Conservation (phyloP, 2,329 filamentous ascomycete species). For the Chaetomium olivaceum region DNA sequence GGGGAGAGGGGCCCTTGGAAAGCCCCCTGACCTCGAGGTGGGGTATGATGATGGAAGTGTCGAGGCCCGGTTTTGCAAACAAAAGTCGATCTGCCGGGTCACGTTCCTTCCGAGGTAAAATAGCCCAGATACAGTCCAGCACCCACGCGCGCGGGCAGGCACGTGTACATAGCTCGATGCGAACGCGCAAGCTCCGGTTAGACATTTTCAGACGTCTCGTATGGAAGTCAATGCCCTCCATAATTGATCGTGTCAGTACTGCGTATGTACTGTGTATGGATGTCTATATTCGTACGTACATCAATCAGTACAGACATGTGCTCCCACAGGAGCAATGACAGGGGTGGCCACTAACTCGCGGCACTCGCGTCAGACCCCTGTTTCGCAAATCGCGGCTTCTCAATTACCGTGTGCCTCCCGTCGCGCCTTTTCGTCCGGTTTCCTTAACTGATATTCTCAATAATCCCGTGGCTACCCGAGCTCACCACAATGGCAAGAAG, state of each 20-base stretch:
- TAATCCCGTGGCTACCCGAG: not conserved
- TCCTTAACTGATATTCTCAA: not conserved
- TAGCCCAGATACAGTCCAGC: too few relatives aligned
- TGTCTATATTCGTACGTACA: too few relatives aligned
- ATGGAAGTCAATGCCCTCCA: not conserved
- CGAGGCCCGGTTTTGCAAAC: not conserved
- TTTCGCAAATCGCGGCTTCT: not conserved
- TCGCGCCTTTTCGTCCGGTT: not conserved
- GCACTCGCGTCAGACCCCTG: not conserved
- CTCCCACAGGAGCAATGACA: not conserved
- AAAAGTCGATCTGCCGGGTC: not conserved
- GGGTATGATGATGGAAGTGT: not conserved
- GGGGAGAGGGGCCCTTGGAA: not conserved
- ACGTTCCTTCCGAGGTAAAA: not conserved
- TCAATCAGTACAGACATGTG: too few relatives aligned
- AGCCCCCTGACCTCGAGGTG: not conserved
- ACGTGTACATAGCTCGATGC: not conserved
- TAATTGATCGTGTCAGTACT: too few relatives aligned
- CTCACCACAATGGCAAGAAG: conserved; percentile 48
- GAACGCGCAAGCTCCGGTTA: not conserved
- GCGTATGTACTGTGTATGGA: not conserved
- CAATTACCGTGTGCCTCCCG: not conserved
- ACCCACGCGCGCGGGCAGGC: too few relatives aligned
- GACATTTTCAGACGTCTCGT: not conserved
- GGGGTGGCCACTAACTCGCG: not conserved